A percentile compares a stretch with the other conserved stretches of the same genome.
These are phyloP conservation scores for Boletus vinaceobasis DNA, from an alignment of 768 basidiomycete genomes.

Conservation along the genomic window DNA sequence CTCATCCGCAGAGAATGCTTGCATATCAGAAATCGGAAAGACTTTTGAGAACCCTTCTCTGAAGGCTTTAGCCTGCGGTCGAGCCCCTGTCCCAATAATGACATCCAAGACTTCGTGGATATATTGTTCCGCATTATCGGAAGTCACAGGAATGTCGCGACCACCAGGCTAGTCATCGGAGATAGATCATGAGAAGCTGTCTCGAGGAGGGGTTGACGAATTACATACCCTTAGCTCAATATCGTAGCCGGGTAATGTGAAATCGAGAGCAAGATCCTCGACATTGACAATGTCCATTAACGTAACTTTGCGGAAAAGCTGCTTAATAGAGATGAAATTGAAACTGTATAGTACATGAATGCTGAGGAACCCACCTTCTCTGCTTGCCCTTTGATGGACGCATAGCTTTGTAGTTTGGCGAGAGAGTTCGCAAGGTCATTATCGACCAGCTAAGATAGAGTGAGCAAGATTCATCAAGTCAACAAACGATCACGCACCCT, in stretches of 20 bases:
- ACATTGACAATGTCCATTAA: conserved; percentile 62
- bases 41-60: conserved; percentile 93
- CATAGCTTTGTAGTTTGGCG: conserved; percentile 70
- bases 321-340: conserved; percentile 1
- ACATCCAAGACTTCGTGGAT: conserved; percentile 82
- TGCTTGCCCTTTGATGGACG: conserved; percentile 41
- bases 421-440: conserved; percentile 82
- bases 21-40: conserved; percentile 87
- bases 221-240: conserved; percentile 78
- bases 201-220: neutral
- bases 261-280: conserved; percentile 90
- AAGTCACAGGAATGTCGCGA: conserved; percentile 73
- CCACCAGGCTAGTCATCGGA: conserved; percentile 62
- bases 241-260: conserved; percentile 94
- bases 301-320: conserved; percentile 57
- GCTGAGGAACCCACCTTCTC: conserved; percentile 48
- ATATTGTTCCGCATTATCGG: conserved; percentile 87
- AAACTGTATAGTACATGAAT: neutral
- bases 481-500: conserved; percentile 49
- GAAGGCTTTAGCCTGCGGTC: conserved; percentile 85
- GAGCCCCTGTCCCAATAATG: conserved; percentile 78
- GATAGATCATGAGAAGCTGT: neutral
- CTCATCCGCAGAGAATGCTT: conserved; percentile 92
- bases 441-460: conserved; percentile 67
- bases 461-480: conserved; percentile 2